Evolutionary conservation across 1,284 basidiomycete genomes (phyloP).

Genomic region (Taiwanofungus camphoratus): DNA sequence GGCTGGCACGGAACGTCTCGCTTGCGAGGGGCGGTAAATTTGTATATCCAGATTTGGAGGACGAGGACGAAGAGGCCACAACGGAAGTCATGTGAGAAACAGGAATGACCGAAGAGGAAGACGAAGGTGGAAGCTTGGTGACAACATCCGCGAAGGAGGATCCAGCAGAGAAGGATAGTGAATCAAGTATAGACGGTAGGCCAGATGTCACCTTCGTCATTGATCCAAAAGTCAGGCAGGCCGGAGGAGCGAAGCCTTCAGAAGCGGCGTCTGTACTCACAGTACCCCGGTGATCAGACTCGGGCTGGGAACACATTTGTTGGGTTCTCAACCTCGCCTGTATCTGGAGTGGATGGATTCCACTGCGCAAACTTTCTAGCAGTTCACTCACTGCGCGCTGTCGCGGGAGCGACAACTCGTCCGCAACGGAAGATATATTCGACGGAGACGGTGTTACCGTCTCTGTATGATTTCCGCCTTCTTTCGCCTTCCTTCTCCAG

Average conservation of each 20-base stretch:
- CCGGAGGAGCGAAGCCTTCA: no score
- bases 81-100: background rate
- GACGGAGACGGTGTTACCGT: conserved; percentile 47
- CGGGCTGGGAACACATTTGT: no score
- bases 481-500: conserved; percentile 41
- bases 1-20: conserved; percentile 20
- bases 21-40: conserved; percentile 23
- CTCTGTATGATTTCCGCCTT: conserved; percentile 27
- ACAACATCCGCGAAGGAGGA: no score
- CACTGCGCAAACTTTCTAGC: conserved; percentile 20
- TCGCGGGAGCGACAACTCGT: conserved; percentile 35
- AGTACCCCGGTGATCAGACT: no score
- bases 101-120: background rate
- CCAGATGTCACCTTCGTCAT: no score
- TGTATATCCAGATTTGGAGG: conserved; percentile 4
- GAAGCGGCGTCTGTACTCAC: no score
- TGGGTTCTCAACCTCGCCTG: background rate
- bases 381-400: conserved; percentile 34
- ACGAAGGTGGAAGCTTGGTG: background rate
- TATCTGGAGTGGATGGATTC: background rate
- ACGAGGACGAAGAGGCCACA: background rate
- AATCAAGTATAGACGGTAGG: no score
- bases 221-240: no score
- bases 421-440: conserved; percentile 43
- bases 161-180: no score